Percentiles rank a stretch among this genome's conserved stretches.
Evolutionary conservation across 495 filamentous ascomycete genomes (phyloP).

Genomic region (Hypomontagnella monticulosa): DNA sequence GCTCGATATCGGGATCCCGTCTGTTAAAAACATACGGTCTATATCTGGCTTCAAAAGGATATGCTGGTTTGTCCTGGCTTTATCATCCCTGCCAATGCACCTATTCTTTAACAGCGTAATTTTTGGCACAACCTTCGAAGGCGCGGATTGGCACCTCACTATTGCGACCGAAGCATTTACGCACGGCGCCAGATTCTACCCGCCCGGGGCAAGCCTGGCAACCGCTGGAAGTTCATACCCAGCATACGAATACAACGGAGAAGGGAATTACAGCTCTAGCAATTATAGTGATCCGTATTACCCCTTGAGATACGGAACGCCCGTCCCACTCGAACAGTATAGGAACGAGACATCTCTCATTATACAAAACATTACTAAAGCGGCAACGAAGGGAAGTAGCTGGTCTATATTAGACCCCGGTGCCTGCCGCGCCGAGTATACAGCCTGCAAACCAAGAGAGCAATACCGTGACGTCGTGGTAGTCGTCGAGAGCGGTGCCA

Average conservation of each 20-base stretch:
- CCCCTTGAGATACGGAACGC: background rate
- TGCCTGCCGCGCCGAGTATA: slow-evolving; percentile 15
- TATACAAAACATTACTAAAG: slow-evolving; percentile 2
- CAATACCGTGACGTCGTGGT: slow-evolving; percentile 25
- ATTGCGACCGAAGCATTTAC: slow-evolving; percentile 25
- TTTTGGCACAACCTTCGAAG: slow-evolving; percentile 18
- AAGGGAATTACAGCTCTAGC: too few species aligned
- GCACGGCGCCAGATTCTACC: slow-evolving; percentile 13
- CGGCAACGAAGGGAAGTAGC: background rate
- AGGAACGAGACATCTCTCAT: background rate
- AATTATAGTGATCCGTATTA: too few species aligned
- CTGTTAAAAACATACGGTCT: slow-evolving; percentile 6
- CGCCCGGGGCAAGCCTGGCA: slow-evolving; percentile 31
- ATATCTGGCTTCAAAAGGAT: slow-evolving; percentile 13
- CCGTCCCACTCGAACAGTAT: slow-evolving; percentile 6
- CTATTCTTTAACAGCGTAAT: slow-evolving; percentile 29
- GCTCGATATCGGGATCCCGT: slow-evolving; percentile 28
- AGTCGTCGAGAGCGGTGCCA: slow-evolving; percentile 12
- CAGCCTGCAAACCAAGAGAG: slow-evolving; percentile 5
- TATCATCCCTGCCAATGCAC: slow-evolving; percentile 29
- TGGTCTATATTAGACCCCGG: background rate
- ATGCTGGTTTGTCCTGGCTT: slow-evolving; percentile 5
- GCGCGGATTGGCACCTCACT: slow-evolving; percentile 17
- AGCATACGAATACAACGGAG: background rate
- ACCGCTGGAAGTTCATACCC: slow-evolving; percentile 8